These are phyloP conservation scores for Haberlea rhodopensis DNA, from an alignment of 257 asterid genomes.

Conservation along the genomic window DNA sequence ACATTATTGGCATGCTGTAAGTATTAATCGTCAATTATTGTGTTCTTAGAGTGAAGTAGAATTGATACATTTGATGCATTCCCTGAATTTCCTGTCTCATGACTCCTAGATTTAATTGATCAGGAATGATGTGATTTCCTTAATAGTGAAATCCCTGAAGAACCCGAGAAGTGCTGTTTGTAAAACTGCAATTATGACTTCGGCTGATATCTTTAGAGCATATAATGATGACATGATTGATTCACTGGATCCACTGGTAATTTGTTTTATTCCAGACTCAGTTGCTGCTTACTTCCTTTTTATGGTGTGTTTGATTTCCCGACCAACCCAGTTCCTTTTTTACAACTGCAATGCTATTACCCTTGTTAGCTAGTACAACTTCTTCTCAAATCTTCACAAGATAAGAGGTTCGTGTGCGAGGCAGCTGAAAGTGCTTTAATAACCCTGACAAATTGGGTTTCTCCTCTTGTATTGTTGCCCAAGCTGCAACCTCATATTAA, in stretches of 20 bases:
- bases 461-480: slow-evolving; percentile 71
- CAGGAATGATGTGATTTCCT: slow-evolving; percentile 63
- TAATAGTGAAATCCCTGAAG: slow-evolving; percentile 70
- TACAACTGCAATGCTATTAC: slow-evolving; percentile 21
- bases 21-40: slow-evolving; percentile 31
- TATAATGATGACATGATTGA: slow-evolving; percentile 64
- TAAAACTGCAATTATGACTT: slow-evolving; percentile 87
- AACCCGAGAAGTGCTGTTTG: slow-evolving; percentile 95
- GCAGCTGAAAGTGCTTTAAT: slow-evolving; percentile 82
- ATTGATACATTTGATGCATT: slow-evolving; percentile 21
- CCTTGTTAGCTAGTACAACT: slow-evolving; percentile 69
- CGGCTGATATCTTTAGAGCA: slow-evolving; percentile 77
- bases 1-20: slow-evolving; percentile 63
- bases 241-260: slow-evolving; percentile 80
- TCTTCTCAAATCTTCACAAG: slow-evolving; percentile 92
- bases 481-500: slow-evolving; percentile 71
- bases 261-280: slow-evolving; percentile 6
- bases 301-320: neutral
- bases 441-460: slow-evolving; percentile 67
- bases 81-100: slow-evolving; percentile 21
- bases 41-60: slow-evolving; percentile 17
- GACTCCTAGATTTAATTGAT: slow-evolving; percentile 23
- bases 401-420: slow-evolving; percentile 85
- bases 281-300: slow-evolving; percentile 16
- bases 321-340: slow-evolving; percentile 7